Conservation (phyloP, 371 early-diverging fungal species). For the Mucor velutinosus region DNA sequence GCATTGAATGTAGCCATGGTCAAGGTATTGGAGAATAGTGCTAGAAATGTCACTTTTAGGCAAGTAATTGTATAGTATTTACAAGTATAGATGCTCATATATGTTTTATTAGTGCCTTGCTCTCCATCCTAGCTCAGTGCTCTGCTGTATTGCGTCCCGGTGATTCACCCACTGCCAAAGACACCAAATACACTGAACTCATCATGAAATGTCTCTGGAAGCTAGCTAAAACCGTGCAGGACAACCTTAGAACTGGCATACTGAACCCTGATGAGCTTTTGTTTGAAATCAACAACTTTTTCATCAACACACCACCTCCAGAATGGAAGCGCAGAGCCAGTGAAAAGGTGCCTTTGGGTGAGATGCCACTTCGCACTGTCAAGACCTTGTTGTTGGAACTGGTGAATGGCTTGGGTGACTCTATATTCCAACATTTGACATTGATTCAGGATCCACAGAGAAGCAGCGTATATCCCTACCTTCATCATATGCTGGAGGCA, state of each 20-base stretch:
- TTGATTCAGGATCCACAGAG: conserved; percentile 65
- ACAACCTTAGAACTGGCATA: conserved; percentile 56
- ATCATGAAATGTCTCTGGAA: conserved; percentile 98
- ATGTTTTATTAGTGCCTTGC: conserved; percentile 47
- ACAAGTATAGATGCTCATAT: background rate
- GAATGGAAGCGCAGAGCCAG: conserved; percentile 86
- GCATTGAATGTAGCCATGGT: conserved; percentile 89
- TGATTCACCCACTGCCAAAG: conserved; percentile 52
- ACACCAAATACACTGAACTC: conserved; percentile 81
- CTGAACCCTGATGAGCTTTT: conserved; percentile 67
- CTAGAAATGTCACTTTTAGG: conserved; percentile 77
- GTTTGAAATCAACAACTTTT: conserved; percentile 79
- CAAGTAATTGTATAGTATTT: conserved; percentile 13
- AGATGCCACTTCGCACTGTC: conserved; percentile 92
- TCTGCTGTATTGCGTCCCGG: conserved; percentile 50
- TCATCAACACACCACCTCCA: conserved; percentile 74
- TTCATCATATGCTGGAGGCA: conserved; percentile 74
- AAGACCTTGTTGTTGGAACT: conserved; percentile 89
- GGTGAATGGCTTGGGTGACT: conserved; percentile 67
- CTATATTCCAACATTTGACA: conserved; percentile 60
- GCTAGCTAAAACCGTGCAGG: conserved; percentile 81
- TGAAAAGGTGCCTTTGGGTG: conserved; percentile 77
- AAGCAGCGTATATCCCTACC: conserved; percentile 70
- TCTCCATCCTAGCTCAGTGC: conserved; percentile 57
- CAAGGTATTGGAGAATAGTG: conserved; percentile 82